phyloP scores from a whole-genome alignment of 2,329 filamentous ascomycete genomes.

The Fonsecaea nubica region DNA sequence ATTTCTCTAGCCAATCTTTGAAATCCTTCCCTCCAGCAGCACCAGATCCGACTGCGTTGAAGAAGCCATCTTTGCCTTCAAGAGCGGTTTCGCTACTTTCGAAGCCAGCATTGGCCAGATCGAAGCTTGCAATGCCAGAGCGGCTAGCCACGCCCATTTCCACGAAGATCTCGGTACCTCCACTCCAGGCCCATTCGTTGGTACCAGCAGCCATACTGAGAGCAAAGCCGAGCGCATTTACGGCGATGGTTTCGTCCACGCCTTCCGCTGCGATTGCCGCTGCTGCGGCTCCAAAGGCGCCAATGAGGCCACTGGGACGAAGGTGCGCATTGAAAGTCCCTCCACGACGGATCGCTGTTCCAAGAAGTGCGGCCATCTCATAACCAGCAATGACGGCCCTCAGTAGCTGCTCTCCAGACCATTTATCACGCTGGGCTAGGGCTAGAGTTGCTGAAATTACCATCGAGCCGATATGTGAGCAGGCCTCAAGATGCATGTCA shows the following conservation, averaged over 20 bases:
- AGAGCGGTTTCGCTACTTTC: conserved; percentile 20
- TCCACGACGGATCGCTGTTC: conserved; percentile 5
- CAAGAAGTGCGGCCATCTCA: conserved; percentile 21
- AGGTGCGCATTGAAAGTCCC: conserved; percentile 14
- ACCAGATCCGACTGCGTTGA: conserved; percentile 18
- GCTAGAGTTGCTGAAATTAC: conserved; percentile 17
- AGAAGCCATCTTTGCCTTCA: conserved; percentile 30
- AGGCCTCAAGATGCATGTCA: conserved; percentile 19
- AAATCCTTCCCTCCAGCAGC: conserved; percentile 6
- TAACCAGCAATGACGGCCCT: conserved; percentile 16
- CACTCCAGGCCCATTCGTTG: conserved; percentile 26
- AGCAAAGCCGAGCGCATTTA: conserved; percentile 17
- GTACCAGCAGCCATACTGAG: conserved; percentile 16
- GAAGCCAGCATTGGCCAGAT: conserved; percentile 26
- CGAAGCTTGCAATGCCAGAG: conserved; percentile 20
- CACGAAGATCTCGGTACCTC: conserved; percentile 26
- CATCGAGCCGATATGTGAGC: conserved; percentile 18
- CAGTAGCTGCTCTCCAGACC: conserved; percentile 20
- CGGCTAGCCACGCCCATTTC: conserved; percentile 25
- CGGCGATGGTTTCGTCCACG: conserved; percentile 4
- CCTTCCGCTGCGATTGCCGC: conserved; percentile 4
- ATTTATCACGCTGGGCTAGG: conserved; percentile 19
- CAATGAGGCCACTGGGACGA: conserved; percentile 11
- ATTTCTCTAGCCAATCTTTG: conserved; percentile 10
- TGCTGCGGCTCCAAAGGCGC: conserved; percentile 12